Base-by-base conservation (phyloP, 179 eudicot genomes). In the Patellifolia procumbens region DNA sequence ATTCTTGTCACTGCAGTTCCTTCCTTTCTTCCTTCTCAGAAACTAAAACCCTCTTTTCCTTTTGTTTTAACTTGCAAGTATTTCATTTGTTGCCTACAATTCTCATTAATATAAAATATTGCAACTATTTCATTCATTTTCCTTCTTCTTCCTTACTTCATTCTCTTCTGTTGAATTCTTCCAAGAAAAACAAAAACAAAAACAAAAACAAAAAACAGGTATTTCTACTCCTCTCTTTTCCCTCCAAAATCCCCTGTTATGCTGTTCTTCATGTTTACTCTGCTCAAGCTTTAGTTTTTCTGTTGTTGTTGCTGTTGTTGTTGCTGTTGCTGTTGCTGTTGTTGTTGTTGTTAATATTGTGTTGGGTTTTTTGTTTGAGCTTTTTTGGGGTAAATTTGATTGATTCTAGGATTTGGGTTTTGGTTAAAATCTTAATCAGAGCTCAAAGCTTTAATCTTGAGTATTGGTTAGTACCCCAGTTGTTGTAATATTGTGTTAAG, bases 381-480 rank as follows among this genome's bases (percentile, higher is more conserved):
- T 74, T 61, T 75, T 16, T 59, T 73, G 15, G 29, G 35, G 43
- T 67, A 48, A 53, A 39, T 64, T 31, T 32, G 53, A 3, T 60
- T 80, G 69, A 32, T 74, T 75, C 22, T 61, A 51, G 67, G 48
- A 61, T 66, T 58, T 76, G 81, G 82, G 77, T 58, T 58, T 76
- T 69, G 67, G 68, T 42, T 29, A 39, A 32, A 56, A 76, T 29
- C 45, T 68, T 72, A n/a, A 37, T 70, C 66, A 34, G 64, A 59
- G 77, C 59, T 62, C 13, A 70, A 49, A 35, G 64, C 20, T 37
- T 15, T 37, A 7, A 49, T n/a, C 2, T 51, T 68, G 39, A 39
- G 58, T 53, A 20, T 73, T 76, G 48, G 78, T 74, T 68, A 29
- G 63, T 55, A 55, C 32, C 43, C 5, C 48, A 72, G 29, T 16